Percentiles rank a stretch among this genome's conserved stretches.
Evolutionary conservation across 23 red algal genomes (phyloP).

Genomic region (Gracilaria vermiculophylla): DNA sequence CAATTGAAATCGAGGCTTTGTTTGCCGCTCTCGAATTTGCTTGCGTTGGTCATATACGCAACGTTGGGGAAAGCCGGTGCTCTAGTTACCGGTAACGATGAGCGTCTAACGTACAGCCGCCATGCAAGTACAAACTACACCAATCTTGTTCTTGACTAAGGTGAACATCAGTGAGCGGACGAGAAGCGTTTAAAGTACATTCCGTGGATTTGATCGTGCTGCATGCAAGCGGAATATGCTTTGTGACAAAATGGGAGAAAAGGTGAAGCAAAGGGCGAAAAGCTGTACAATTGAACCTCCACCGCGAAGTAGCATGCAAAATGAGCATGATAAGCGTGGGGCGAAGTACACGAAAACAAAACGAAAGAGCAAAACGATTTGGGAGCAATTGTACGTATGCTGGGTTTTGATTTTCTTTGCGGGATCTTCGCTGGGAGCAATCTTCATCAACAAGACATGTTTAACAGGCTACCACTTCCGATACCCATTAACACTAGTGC

Average conservation of each 20-base stretch:
- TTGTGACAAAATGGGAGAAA: not conserved
- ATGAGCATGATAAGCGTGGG: not conserved
- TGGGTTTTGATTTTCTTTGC: conserved; percentile 69
- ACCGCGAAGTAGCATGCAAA: not conserved
- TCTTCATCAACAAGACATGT: conserved; percentile 89
- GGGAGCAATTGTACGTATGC: conserved; percentile 60
- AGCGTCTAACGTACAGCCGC: not conserved
- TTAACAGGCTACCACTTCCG: conserved; percentile 84
- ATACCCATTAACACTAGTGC: conserved; percentile 71
- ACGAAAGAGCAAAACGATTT: not conserved
- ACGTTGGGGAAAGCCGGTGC: not conserved
- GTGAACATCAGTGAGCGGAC: not conserved
- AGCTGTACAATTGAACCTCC: not conserved
- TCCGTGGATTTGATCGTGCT: too few species aligned
- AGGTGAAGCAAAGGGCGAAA: not conserved
- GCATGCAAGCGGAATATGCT: not conserved
- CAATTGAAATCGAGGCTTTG: not conserved
- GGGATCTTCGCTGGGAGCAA: conserved; percentile 77
- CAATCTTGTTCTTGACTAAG: not conserved
- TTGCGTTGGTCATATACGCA: not conserved
- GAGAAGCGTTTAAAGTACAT: not conserved
- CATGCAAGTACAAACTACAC: not conserved
- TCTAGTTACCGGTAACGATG: not conserved
- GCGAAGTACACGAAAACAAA: not conserved
- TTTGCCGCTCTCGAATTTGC: not conserved